Evolutionary conservation across 2,329 filamentous ascomycete genomes (phyloP), one percentile per base, ranked within the genome.

Genomic region (Pestalotiopsis sp.): DNA sequence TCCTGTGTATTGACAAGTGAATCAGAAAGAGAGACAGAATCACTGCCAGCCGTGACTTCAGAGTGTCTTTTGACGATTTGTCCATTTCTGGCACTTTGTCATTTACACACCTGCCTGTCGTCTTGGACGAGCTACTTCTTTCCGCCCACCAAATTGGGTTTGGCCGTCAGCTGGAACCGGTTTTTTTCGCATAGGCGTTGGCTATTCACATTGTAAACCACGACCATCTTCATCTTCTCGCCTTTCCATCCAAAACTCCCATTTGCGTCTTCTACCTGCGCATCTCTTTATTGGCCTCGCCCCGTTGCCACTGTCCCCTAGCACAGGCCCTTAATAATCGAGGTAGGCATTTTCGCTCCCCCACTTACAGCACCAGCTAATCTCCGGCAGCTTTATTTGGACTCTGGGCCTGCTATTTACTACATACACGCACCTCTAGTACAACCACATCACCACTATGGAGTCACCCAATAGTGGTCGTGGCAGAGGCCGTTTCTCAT

Each of bases 291-390:
- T 62, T 62, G 59, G 27, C 6, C 59, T 52, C n/a, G 61, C 38
- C 17, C 27, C 14, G 25, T 57, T 59, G 45, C 31, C 36, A 31
- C 64, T 49, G 52, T 66, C 52, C 23, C 25, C 31, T 66, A 36
- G 23, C 17, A 13, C 41, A 45, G 52, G 14, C 14, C 27, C 56
- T 27, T 27, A 52, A 52, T 20, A 31, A 60, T 36, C 36, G 31
- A 66, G 41, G 63, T 66, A 31, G 45, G 63, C 49, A 65, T 59
- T 36, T 68, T 62, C 36, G 49, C 68, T 74, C 76, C 76, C 73
- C 77, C 76, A 78, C 76, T 77, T 77, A 77, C 77, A 77, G 49
- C 63, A 49, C 20, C 63, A 66, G 31, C 61, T 77, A 77, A 77
- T 77, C 74, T 75, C 74, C 74, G 74, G 73, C 60, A 52, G 45